These are phyloP conservation scores for Schizophyllum commune DNA, from an alignment of 1,284 basidiomycete species.

Conservation along the genomic window DNA sequence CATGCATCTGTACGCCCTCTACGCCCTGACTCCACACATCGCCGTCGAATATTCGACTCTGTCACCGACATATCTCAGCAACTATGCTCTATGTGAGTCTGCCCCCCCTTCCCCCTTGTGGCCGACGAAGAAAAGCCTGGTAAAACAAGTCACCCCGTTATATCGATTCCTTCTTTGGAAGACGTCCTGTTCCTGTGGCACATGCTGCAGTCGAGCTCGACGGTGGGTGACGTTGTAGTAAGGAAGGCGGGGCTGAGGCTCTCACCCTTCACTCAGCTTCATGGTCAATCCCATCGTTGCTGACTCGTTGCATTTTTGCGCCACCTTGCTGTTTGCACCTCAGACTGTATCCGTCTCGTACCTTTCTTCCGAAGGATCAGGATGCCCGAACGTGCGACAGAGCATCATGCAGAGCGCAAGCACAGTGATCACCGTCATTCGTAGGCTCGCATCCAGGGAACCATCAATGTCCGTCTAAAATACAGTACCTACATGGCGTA, in stretches of 20 bases:
- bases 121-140: conserved; percentile 78
- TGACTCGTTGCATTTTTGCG: no score
- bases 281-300: no score
- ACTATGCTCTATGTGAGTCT: conserved; percentile 10
- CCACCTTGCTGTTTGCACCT: no score
- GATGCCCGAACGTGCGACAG: no score
- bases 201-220: conserved; percentile 12
- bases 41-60: conserved; percentile 9
- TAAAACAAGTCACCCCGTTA: conserved; percentile 71
- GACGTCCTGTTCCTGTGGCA: conserved; percentile 7
- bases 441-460: no score
- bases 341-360: no score
- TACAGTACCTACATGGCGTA: no score
- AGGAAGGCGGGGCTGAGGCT: conserved; percentile 83
- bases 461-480: no score
- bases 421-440: no score
- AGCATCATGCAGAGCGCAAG: no score
- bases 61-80: conserved; percentile 23
- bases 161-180: not conserved
- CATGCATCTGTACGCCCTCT: conserved; percentile 27
- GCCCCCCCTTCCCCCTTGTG: conserved; percentile 9
- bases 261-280: not conserved
- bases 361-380: no score
- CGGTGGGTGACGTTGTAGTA: conserved; percentile 64
- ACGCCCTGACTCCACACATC: not conserved